These are phyloP conservation scores for Solanum aculeatissimum DNA, from an alignment of 305 asterid species.

Conservation along the genomic window DNA sequence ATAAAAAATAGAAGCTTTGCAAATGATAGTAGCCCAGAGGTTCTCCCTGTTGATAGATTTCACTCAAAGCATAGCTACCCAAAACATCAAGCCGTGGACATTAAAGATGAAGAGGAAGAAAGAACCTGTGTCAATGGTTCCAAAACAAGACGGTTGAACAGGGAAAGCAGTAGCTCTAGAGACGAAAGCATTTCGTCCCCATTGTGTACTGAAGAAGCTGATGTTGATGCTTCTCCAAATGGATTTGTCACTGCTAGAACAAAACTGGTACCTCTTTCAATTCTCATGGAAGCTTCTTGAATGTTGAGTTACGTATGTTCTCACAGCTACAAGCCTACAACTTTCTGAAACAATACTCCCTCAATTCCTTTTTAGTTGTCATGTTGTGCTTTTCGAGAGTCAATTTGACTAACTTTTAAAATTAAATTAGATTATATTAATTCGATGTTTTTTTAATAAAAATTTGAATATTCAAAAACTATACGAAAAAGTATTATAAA, in stretches of 20 bases:
- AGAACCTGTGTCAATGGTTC: conserved; percentile 25
- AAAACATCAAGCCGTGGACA: conserved; percentile 11
- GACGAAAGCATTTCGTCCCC: conserved; percentile 44
- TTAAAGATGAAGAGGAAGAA: conserved; percentile 43
- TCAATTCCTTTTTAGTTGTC: no score
- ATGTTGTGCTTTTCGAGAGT: no score
- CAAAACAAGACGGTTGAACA: conserved; percentile 49
- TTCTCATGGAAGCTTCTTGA: not conserved
- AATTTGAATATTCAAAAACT: no score
- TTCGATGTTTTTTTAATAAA: no score
- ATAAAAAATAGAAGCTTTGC: conserved; percentile 20
- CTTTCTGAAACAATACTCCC: not conserved
- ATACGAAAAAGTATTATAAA: no score
- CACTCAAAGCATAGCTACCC: conserved; percentile 18
- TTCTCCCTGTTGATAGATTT: conserved; percentile 30
- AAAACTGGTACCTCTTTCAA: conserved; percentile 50
- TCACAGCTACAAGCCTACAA: not conserved
- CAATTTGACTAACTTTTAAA: no score
- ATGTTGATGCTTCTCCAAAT: conserved; percentile 37
- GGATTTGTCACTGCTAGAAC: conserved; percentile 94
- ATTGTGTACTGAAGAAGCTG: conserved; percentile 46
- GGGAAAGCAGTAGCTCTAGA: conserved; percentile 49
- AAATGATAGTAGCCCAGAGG: conserved; percentile 35
- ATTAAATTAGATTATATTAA: no score
- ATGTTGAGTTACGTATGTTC: not conserved